Conservation (phyloP, 805 yeast species). For the Saccharomyces jurei region DNA sequence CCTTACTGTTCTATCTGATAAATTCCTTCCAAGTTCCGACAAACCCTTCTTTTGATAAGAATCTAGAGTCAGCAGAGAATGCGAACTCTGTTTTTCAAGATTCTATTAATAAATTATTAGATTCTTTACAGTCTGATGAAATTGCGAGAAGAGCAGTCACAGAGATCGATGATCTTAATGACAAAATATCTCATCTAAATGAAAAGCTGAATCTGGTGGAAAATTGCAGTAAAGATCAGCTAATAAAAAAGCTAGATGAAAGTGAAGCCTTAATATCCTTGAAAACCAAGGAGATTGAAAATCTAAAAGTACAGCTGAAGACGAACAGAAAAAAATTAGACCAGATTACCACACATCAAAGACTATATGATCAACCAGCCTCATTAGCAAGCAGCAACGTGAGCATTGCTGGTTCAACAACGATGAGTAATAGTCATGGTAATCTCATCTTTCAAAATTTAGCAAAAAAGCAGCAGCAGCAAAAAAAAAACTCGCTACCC, state of each 20-base stretch:
- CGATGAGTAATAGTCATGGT: neutral
- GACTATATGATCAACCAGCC: constrained; percentile 6
- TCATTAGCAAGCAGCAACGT: constrained; percentile 7
- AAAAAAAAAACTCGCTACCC: constrained; percentile 1
- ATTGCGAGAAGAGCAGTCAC: constrained; percentile 71
- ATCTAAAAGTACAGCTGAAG: constrained; percentile 42
- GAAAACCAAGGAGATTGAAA: constrained; percentile 46
- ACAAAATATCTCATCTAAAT: constrained; percentile 46
- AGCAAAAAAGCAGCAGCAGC: constrained; percentile 1
- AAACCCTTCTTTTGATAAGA: constrained; percentile 27
- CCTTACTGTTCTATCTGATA: constrained; percentile 57
- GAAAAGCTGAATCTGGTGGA: constrained; percentile 35
- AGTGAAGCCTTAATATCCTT: constrained; percentile 47
- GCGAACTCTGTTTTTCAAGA: constrained; percentile 50
- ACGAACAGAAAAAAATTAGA: constrained; percentile 17
- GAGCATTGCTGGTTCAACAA: neutral
- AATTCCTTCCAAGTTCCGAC: constrained; percentile 42
- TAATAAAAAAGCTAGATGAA: constrained; percentile 57
- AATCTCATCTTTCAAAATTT: constrained; percentile 12
- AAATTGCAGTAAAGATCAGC: neutral
- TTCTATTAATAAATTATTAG: constrained; percentile 64
- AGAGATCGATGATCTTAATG: constrained; percentile 41
- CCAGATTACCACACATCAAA: constrained; percentile 13
- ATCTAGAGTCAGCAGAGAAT: constrained; percentile 38
- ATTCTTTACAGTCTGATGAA: constrained; percentile 76